Evolutionary conservation across 495 filamentous ascomycete genomes (phyloP), one percentile per base, ranked within the genome.

Genomic region (Aspergillus ostianus): DNA sequence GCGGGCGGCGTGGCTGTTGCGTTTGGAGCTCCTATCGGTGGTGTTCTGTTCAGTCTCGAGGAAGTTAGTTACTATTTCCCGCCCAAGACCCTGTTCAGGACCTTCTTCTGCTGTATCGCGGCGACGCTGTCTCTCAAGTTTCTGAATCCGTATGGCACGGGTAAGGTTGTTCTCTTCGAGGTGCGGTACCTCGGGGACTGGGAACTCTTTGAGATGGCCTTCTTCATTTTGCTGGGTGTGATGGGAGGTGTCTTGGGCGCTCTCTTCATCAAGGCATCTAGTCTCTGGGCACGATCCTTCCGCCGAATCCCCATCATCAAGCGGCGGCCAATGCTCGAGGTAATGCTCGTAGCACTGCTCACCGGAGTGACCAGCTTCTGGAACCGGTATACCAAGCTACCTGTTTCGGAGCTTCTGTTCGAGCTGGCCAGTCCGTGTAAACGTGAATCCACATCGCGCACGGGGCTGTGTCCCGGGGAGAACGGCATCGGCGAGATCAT

Each of bases 21-120:
- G 20, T 98, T 98, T 70, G 93, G 93, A 26, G 92, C 93, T 2
- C 93, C 93, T 12, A 88, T 97, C 53, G 91, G 91, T 10, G 93
- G 93, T 44, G 93, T 98, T 15, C 81, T 98, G 8, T 98, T 98
- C 71, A 91, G 92, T 56, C 75, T 98, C 23, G 93, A 98, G 73
- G 93, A 98, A 80, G 91, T 97, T 67, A 90, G 82, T 71, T 98
- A 98, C 72, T 98, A 97, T 70, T 97, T 97, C 72, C 94, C 93
- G 4, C 90, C 94, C n/a, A 98, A 98, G 75, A 97, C 93, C 3
- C 84, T 98, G 4, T 98, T 98, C 77, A 82, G 94, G 45, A 98
- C 94, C 1, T 98, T 98, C 78, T 98, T 97, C 75, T 97, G 92
- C 73, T 98, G 93, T 73, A 98, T 98, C 66, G 90, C 84, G 2